Evolutionary conservation across 441 rosid species (phyloP).

Genomic region (Geranium incanum): DNA sequence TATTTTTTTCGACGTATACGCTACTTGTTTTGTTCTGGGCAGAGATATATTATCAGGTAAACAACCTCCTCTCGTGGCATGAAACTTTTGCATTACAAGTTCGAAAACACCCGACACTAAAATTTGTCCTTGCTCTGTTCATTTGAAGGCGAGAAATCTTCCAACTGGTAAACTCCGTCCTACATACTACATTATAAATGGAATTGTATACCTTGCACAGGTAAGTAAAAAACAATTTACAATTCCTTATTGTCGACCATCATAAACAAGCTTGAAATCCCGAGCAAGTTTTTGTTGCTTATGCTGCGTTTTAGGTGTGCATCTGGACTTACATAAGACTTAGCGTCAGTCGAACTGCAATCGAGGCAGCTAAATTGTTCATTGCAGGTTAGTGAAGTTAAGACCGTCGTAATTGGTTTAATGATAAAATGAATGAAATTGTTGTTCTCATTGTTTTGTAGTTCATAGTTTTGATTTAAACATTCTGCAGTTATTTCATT

Average conservation of each 20-base stretch:
- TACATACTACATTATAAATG: constrained; percentile 36
- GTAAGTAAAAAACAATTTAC: constrained; percentile 30
- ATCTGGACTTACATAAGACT: constrained; percentile 46
- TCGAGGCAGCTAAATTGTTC: constrained; percentile 40
- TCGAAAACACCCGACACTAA: not conserved
- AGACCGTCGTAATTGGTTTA: too few species aligned
- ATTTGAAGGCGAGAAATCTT: constrained; percentile 48
- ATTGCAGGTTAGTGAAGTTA: constrained; percentile 35
- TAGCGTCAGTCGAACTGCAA: constrained; percentile 27
- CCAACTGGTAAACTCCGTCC: constrained; percentile 50
- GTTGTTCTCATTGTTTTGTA: not conserved
- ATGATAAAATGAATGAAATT: not conserved
- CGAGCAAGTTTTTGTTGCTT: not conserved
- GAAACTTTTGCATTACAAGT: not conserved
- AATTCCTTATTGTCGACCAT: not conserved
- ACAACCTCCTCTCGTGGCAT: constrained; percentile 1
- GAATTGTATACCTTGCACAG: constrained; percentile 40
- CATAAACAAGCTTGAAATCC: not conserved
- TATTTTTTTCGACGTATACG: constrained; percentile 4
- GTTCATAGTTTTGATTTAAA: too few species aligned
- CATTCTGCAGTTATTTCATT: constrained; percentile 41
- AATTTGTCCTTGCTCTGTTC: not conserved
- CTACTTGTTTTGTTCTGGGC: not conserved
- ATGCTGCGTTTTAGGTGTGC: constrained; percentile 31
- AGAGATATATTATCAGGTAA: constrained; percentile 52